These are phyloP conservation scores for Dichomitus squalens DNA, from an alignment of 1,284 basidiomycete genomes.

Conservation along the genomic window DNA sequence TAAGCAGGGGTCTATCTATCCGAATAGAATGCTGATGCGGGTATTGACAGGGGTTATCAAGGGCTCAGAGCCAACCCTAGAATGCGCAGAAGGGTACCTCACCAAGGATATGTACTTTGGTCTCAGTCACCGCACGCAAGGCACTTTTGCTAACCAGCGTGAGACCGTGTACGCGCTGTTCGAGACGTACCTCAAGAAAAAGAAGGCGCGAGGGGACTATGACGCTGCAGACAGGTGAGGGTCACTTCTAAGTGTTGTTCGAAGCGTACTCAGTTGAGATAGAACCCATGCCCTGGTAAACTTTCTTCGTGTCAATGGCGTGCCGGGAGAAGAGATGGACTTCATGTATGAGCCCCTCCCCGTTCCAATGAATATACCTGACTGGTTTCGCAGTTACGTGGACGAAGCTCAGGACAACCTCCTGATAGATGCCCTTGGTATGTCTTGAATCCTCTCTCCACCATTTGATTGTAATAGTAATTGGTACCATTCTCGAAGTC, in stretches of 20 bases:
- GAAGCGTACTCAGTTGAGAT: background rate
- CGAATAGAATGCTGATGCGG: too few species aligned
- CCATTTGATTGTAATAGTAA: too few species aligned
- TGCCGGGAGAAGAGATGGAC: slow-evolving; percentile 50
- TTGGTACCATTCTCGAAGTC: slow-evolving; percentile 36
- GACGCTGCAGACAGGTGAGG: slow-evolving; percentile 66
- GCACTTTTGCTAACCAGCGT: slow-evolving; percentile 41
- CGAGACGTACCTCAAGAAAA: slow-evolving; percentile 50
- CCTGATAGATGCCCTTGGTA: slow-evolving; percentile 53
- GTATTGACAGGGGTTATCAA: slow-evolving; percentile 71
- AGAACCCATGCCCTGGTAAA: slow-evolving; percentile 57
- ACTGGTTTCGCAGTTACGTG: slow-evolving; percentile 50
- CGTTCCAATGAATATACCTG: background rate
- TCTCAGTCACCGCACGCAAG: slow-evolving; percentile 52
- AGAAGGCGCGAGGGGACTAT: slow-evolving; percentile 45
- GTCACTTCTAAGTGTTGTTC: background rate
- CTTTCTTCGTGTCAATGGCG: slow-evolving; percentile 34
- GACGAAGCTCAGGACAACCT: slow-evolving; percentile 79
- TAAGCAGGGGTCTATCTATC: too few species aligned
- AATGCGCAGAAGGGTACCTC: slow-evolving; percentile 40
- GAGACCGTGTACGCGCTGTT: slow-evolving; percentile 7
- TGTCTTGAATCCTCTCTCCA: background rate
- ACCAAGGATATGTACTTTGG: slow-evolving; percentile 46
- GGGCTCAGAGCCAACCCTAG: slow-evolving; percentile 57
- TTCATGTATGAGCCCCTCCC: slow-evolving; percentile 49